Evolutionary conservation across 306 rosid species (phyloP).

Genomic region (Lathyrus tuberosus): DNA sequence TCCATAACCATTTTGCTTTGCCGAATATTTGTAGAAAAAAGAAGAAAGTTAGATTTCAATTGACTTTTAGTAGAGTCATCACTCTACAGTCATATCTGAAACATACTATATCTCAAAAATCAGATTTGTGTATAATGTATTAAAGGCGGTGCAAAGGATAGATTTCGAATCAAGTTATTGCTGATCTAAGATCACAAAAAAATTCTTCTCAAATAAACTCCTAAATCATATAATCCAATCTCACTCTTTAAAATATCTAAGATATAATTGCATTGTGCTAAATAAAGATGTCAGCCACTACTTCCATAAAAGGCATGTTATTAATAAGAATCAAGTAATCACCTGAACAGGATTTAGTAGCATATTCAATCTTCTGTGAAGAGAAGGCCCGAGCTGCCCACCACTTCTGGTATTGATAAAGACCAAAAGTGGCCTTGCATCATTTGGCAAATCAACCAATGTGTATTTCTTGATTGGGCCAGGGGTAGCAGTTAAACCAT

Average conservation of each 20-base stretch:
- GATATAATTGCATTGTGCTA: constrained; percentile 22
- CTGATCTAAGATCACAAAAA: constrained; percentile 33
- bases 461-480: constrained; percentile 52
- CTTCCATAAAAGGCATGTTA: constrained; percentile 6
- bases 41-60: constrained; percentile 27
- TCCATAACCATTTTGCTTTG: constrained; percentile 27
- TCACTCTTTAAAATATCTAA: constrained; percentile 24
- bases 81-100: constrained; percentile 17
- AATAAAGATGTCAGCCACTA: constrained; percentile 27
- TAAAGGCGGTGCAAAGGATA: constrained; percentile 22
- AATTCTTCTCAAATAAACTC: constrained; percentile 28
- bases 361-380: constrained; percentile 73
- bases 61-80: constrained; percentile 5
- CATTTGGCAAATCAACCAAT: constrained; percentile 63
- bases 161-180: constrained; percentile 31
- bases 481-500: constrained; percentile 38
- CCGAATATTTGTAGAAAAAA: constrained; percentile 22
- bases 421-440: constrained; percentile 76
- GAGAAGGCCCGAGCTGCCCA: constrained; percentile 71
- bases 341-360: constrained; percentile 81
- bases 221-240: constrained; percentile 20
- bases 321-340: constrained; percentile 30
- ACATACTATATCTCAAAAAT: constrained; percentile 14
- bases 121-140: constrained; percentile 6
- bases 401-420: constrained; percentile 77